These are phyloP conservation scores for Funneliformis caledonium DNA, from an alignment of 371 early-diverging fungal species.

Conservation along the genomic window DNA sequence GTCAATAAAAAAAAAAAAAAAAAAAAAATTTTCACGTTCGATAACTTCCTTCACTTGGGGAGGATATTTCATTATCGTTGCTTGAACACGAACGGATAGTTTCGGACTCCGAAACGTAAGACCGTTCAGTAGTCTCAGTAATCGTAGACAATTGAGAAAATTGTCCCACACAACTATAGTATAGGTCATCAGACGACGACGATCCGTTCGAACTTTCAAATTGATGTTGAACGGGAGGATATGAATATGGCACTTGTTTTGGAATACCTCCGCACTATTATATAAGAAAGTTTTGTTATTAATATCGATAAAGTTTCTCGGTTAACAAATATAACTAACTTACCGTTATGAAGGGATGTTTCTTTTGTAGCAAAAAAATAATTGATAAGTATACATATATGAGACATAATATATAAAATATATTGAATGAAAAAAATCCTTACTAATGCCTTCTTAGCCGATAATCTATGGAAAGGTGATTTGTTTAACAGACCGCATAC, in stretches of 20 bases:
- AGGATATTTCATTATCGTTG: background rate
- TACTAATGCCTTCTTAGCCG: conserved; percentile 46
- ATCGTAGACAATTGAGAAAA: background rate
- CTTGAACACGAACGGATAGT: background rate
- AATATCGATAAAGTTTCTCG: background rate
- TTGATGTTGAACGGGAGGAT: background rate
- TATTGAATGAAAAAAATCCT: background rate
- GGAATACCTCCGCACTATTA: background rate
- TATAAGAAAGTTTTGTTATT: background rate
- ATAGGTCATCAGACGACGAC: background rate
- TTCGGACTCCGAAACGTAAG: background rate
- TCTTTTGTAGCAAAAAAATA: background rate
- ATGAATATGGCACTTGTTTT: too few species aligned
- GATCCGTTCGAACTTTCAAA: background rate
- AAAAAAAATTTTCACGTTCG: background rate
- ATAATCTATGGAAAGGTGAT: conserved; percentile 49
- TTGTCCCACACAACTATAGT: background rate
- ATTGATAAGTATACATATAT: too few species aligned
- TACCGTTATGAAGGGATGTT: background rate
- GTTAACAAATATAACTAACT: background rate
- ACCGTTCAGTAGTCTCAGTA: too few species aligned
- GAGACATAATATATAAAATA: too few species aligned
- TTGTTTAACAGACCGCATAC: conserved; percentile 61
- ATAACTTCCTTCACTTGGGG: background rate
- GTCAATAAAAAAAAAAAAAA: too few species aligned